A percentile compares a stretch with the other conserved stretches of the same genome.
Evolutionary conservation across 495 filamentous ascomycete species (phyloP).

Genomic region (Xylaria longipes): DNA sequence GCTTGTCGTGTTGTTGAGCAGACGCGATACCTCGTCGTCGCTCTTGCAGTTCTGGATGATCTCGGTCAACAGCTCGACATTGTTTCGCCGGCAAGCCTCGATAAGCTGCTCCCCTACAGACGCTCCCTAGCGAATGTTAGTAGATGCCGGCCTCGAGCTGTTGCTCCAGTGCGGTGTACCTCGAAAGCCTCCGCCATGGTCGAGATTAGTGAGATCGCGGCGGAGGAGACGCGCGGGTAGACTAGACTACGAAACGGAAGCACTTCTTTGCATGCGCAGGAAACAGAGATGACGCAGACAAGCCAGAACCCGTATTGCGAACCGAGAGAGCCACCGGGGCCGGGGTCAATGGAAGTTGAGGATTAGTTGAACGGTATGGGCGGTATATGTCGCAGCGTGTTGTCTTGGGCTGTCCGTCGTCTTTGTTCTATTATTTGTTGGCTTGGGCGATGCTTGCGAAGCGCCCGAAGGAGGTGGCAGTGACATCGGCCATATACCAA

Average conservation of each 20-base stretch:
- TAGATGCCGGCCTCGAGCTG: slow-evolving; percentile 47
- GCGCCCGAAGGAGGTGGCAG: slow-evolving; percentile 36
- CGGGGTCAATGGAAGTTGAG: neutral
- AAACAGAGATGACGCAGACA: neutral
- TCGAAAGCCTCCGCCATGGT: slow-evolving; percentile 50
- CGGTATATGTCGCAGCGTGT: neutral
- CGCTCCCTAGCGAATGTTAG: slow-evolving; percentile 69
- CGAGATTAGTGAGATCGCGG: neutral
- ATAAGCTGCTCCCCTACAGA: slow-evolving; percentile 83
- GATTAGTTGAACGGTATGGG: neutral
- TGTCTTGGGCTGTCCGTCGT: neutral
- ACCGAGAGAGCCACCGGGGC: neutral
- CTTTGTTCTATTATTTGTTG: slow-evolving; percentile 1
- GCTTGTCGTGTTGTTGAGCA: slow-evolving; percentile 85
- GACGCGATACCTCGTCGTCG: slow-evolving; percentile 62
- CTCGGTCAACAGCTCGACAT: slow-evolving; percentile 76
- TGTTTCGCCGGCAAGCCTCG: slow-evolving; percentile 92
- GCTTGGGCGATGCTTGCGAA: slow-evolving; percentile 23
- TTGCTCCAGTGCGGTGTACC: slow-evolving; percentile 32
- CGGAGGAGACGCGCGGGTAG: neutral
- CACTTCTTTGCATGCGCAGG: neutral
- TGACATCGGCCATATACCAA: slow-evolving; percentile 24
- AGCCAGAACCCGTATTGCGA: neutral
- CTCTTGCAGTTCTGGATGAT: slow-evolving; percentile 56
- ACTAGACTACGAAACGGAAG: neutral